Evolutionary conservation across 2,329 filamentous ascomycete species (phyloP).

Genomic region (Hypoxylon sp.): DNA sequence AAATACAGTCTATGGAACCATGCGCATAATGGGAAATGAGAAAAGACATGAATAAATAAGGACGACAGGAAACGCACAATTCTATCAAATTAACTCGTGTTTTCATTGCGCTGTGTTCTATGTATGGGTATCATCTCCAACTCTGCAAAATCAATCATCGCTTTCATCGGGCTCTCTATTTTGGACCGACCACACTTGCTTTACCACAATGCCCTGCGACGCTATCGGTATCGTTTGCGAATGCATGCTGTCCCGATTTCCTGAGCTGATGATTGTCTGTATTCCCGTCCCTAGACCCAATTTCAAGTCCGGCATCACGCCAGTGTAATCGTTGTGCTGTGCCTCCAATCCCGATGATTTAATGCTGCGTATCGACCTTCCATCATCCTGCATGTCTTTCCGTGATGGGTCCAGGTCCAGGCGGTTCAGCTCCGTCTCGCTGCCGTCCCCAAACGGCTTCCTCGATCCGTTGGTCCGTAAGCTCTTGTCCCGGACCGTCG

Average conservation of each 20-base stretch:
- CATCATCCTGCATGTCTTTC: slow-evolving; percentile 19
- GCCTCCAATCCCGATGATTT: slow-evolving; percentile 18
- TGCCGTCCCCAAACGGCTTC: slow-evolving; percentile 27
- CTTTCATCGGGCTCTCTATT: slow-evolving; percentile 26
- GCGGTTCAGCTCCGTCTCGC: slow-evolving; percentile 36
- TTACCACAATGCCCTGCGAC: slow-evolving; percentile 35
- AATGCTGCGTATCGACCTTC: slow-evolving; percentile 28
- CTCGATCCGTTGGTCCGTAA: slow-evolving; percentile 14
- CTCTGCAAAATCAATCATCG: slow-evolving; percentile 6
- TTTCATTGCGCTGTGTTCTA: too few relatives aligned
- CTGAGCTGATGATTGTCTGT: slow-evolving; percentile 35
- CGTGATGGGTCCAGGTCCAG: slow-evolving; percentile 15
- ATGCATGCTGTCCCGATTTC: slow-evolving; percentile 30
- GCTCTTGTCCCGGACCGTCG: slow-evolving; percentile 17
- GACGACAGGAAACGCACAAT: too few relatives aligned
- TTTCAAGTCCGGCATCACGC: slow-evolving; percentile 26
- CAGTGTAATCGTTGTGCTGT: slow-evolving; percentile 6
- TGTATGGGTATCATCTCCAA: slow-evolving; percentile 11
- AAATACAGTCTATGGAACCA: too few relatives aligned
- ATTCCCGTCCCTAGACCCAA: slow-evolving; percentile 35
- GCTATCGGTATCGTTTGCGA: slow-evolving; percentile 21
- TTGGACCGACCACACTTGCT: slow-evolving; percentile 37
- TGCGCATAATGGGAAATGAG: too few relatives aligned
- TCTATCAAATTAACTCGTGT: too few relatives aligned
- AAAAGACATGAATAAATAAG: too few relatives aligned